Evolutionary conservation across 2,329 filamentous ascomycete genomes (phyloP), one percentile per base, ranked within the genome.

Genomic region (Cadophora sp.): DNA sequence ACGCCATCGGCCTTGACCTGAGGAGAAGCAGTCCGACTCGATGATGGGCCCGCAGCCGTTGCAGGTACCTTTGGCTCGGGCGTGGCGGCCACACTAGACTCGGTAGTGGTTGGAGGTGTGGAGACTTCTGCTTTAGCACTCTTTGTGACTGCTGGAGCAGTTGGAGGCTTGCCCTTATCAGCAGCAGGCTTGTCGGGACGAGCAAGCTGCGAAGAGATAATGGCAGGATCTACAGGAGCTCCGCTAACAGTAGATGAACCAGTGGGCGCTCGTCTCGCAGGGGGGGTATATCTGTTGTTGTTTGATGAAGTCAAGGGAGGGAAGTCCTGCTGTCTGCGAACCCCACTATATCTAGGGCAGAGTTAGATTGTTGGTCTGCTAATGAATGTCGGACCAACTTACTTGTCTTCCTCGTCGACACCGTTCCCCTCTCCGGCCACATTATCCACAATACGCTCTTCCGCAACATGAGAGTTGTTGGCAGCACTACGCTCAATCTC

Each of bases 371-470:
- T 29, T 3, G 3, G 7, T 11, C 8, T 34, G n/a, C 8, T 24
- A n/a, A 22, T 43, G 27, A 16, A 50, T n/a, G 46, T 22, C 1
- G 56, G 8, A 48, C 55, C 11, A 34, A 79, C 87, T 74, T 85
- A 94, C 89, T 96, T 97, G 77, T 97, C 94, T 81, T 99, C 96
- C 80, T 99, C 96, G 72, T 97, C 93, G 31, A 86, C 80, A 16
- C 88, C 90, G 67, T 87, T 89, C 62, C 89, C 89, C 63, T 91
- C 85, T 11, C 85, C 83, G 14, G 85, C 86, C n/a, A 88, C 83
- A 72, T 83, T 87, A 72, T 91, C 88, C 86, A 88, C 86, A 63
- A 93, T 87, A 76, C 94, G 90, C 82, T 99, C 96, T 80, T 98
- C 96, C 3, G 92, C 92, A 67, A 97, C 87, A 77, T 99, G 96